Evolutionary conservation across 495 filamentous ascomycete genomes (phyloP).

Genomic region (Aspergillus ostianus): DNA sequence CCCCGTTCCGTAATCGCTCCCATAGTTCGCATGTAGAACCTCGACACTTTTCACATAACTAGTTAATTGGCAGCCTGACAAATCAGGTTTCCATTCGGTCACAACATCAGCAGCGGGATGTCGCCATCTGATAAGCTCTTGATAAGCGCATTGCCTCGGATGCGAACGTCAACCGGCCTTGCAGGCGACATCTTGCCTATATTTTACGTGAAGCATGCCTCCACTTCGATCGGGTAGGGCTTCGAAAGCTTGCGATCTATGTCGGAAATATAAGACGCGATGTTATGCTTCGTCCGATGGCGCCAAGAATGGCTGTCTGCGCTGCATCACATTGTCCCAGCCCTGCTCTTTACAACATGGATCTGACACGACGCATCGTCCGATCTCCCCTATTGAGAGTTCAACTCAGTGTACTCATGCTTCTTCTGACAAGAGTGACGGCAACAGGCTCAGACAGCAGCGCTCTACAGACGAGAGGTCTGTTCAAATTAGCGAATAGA

Average conservation of each 20-base stretch:
- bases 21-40: too few relatives aligned
- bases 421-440: background rate
- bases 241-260: slow-evolving; percentile 43
- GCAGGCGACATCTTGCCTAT: too few relatives aligned
- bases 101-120: background rate
- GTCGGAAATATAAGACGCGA: slow-evolving; percentile 44
- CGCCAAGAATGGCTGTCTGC: slow-evolving; percentile 32
- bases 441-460: background rate
- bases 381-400: background rate
- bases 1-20: too few relatives aligned
- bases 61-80: too few relatives aligned
- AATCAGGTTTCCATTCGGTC: background rate
- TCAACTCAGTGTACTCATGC: background rate
- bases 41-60: too few relatives aligned
- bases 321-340: slow-evolving; percentile 39
- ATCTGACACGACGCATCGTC: background rate
- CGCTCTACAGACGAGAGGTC: background rate
- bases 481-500: too few relatives aligned
- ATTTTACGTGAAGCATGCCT: slow-evolving; percentile 28
- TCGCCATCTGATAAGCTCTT: background rate
- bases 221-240: slow-evolving; percentile 41
- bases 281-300: slow-evolving; percentile 36
- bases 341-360: slow-evolving; percentile 30
- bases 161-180: background rate
- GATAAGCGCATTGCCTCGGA: background rate